A percentile compares a stretch with the other conserved stretches of the same genome.
Evolutionary conservation across 164 flowering plant species (phyloP).

Genomic region (Akebia trifoliata): DNA sequence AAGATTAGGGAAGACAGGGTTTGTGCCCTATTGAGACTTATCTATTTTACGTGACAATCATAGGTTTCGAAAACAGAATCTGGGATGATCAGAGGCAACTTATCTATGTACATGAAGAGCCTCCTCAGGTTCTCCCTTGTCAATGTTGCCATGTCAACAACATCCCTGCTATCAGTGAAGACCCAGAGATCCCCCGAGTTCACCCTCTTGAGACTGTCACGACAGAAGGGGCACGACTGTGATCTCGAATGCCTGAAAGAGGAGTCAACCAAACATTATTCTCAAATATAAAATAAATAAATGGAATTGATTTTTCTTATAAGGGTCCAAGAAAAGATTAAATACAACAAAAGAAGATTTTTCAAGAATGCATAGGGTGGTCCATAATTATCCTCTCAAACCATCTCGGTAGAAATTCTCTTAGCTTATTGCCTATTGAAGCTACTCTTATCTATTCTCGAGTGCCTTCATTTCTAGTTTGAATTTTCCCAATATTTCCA

Average conservation of each 20-base stretch:
- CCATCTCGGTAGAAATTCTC: no score
- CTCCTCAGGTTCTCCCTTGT: slow-evolving; percentile 64
- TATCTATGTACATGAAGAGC: slow-evolving; percentile 71
- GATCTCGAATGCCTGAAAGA: slow-evolving; percentile 65
- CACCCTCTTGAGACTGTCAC: slow-evolving; percentile 72
- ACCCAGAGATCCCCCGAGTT: slow-evolving; percentile 83
- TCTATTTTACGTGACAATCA: slow-evolving; percentile 29
- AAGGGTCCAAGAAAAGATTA: neutral
- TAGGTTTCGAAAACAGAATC: slow-evolving; percentile 50
- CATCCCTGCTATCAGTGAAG: slow-evolving; percentile 53
- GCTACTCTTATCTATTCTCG: no score
- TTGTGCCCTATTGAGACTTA: neutral
- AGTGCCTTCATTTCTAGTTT: no score
- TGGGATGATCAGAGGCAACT: slow-evolving; percentile 61
- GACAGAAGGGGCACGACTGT: slow-evolving; percentile 83
- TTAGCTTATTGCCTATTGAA: no score
- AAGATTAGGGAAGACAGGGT: neutral
- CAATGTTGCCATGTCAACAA: slow-evolving; percentile 52
- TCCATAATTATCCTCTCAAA: no score
- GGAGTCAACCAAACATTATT: neutral
- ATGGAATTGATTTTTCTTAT: neutral
- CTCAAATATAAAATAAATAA: neutral
- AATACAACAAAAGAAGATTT: no score
- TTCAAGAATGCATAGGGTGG: no score
- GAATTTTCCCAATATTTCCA: no score